Percentiles rank a stretch among this genome's conserved stretches.
phyloP scores from a whole-genome alignment of 2,329 filamentous ascomycete species.

The Neopestalotiopsis clavispora region DNA sequence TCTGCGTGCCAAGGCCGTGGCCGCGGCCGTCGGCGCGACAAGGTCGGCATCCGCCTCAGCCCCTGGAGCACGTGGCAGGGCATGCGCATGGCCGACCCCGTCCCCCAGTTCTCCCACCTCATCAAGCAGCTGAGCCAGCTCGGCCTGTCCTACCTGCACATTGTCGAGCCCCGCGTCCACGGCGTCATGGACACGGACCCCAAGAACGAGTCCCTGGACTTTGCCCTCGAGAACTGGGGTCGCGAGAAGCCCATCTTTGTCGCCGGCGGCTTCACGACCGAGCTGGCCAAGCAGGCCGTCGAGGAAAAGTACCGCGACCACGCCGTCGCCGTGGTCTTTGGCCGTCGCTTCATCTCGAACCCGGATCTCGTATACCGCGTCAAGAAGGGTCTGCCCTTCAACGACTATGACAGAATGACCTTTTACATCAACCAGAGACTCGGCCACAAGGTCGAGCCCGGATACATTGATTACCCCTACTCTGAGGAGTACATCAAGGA shows the following conservation, averaged over 20 bases:
- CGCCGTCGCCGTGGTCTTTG: slow-evolving; percentile 50
- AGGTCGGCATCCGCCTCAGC: slow-evolving; percentile 54
- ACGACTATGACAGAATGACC: slow-evolving; percentile 47
- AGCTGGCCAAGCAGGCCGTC: slow-evolving; percentile 42
- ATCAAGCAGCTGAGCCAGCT: slow-evolving; percentile 52
- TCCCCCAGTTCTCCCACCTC: slow-evolving; percentile 61
- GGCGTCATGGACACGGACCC: slow-evolving; percentile 13
- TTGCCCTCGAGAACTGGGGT: slow-evolving; percentile 18
- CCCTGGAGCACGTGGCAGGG: slow-evolving; percentile 60
- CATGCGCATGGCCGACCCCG: slow-evolving; percentile 60
- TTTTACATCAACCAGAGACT: slow-evolving; percentile 42
- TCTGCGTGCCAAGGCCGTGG: slow-evolving; percentile 67
- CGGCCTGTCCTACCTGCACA: slow-evolving; percentile 58
- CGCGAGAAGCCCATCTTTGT: slow-evolving; percentile 47
- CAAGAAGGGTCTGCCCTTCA: slow-evolving; percentile 45
- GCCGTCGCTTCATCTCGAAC: slow-evolving; percentile 53
- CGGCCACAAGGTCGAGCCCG: slow-evolving; percentile 24
- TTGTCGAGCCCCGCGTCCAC: slow-evolving; percentile 56
- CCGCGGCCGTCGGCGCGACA: slow-evolving; percentile 54
- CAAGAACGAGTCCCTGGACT: slow-evolving; percentile 36
- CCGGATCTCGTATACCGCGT: slow-evolving; percentile 53
- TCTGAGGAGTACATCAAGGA: slow-evolving; percentile 21
- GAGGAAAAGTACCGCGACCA: slow-evolving; percentile 46
- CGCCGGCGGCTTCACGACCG: slow-evolving; percentile 50
- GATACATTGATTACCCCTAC: slow-evolving; percentile 43